Conservation (phyloP, 2,329 filamentous ascomycete species). For the Teratosphaeria pseudoeucalypti region DNA sequence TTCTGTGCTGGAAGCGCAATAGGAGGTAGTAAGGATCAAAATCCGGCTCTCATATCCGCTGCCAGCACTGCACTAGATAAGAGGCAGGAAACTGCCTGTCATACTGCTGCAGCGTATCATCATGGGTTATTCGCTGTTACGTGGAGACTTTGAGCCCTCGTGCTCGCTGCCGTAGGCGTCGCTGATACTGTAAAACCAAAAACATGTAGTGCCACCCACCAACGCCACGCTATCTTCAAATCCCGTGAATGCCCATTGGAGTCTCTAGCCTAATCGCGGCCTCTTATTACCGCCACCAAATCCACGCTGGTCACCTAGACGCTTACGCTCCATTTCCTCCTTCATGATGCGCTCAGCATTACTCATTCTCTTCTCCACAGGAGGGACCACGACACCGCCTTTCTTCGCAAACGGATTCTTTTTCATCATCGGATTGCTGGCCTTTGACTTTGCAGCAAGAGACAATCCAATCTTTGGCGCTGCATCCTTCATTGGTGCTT, state of each 20-base stretch:
- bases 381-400: conserved; percentile 35
- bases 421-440: conserved; percentile 58
- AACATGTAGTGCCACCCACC: neutral
- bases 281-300: conserved; percentile 14
- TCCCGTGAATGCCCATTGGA: neutral
- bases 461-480: conserved; percentile 53
- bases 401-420: conserved; percentile 64
- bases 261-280: conserved; percentile 11
- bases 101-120: too few species aligned
- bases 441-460: conserved; percentile 54
- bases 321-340: conserved; percentile 36
- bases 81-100: too few species aligned
- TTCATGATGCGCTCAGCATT: conserved; percentile 85
- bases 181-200: neutral
- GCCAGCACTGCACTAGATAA: too few species aligned
- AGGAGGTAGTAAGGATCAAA: too few species aligned
- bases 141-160: too few species aligned
- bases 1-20: too few species aligned
- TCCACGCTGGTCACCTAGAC: conserved; percentile 22
- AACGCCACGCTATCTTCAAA: conserved; percentile 6
- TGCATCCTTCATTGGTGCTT: conserved; percentile 3
- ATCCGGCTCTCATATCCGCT: too few species aligned
- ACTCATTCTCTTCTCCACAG: conserved; percentile 71
- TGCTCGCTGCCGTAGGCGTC: too few species aligned
- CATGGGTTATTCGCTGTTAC: too few species aligned